These are phyloP conservation scores for Bimuria novae-zelandiae DNA, from an alignment of 2,329 filamentous ascomycete species.

Conservation along the genomic window DNA sequence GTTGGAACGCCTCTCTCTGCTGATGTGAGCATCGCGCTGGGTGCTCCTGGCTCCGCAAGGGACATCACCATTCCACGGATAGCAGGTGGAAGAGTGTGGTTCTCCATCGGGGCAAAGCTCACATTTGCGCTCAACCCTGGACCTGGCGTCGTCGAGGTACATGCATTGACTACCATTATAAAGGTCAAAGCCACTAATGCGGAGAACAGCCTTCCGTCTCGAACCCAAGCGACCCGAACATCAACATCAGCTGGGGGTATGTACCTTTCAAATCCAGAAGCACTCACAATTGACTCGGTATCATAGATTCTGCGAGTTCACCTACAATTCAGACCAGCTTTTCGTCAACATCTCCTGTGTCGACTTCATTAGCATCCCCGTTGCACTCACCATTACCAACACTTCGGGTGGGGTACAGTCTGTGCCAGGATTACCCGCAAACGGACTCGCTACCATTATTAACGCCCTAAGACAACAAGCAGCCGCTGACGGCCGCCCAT, in stretches of 20 bases:
- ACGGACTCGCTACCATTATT: slow-evolving; percentile 63
- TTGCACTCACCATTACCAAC: slow-evolving; percentile 51
- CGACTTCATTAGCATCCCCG: slow-evolving; percentile 67
- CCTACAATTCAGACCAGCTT: slow-evolving; percentile 52
- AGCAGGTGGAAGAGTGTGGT: slow-evolving; percentile 74
- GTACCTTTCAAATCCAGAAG: not conserved
- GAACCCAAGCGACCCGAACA: slow-evolving; percentile 60
- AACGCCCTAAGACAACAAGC: slow-evolving; percentile 61
- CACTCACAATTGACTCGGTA: too few relatives aligned
- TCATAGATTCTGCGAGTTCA: slow-evolving; percentile 54
- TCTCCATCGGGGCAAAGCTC: slow-evolving; percentile 63
- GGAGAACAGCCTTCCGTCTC: slow-evolving; percentile 63
- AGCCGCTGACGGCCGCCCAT: slow-evolving; percentile 58
- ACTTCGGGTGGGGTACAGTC: slow-evolving; percentile 46
- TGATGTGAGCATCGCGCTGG: slow-evolving; percentile 68
- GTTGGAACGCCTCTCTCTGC: slow-evolving; percentile 57
- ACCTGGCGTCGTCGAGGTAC: slow-evolving; percentile 68
- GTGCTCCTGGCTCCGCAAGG: slow-evolving; percentile 62
- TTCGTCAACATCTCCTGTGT: slow-evolving; percentile 69
- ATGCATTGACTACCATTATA: too few relatives aligned
- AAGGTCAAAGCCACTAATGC: not conserved
- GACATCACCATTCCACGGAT: slow-evolving; percentile 70
- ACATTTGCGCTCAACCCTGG: slow-evolving; percentile 73
- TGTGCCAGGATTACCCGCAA: slow-evolving; percentile 61
- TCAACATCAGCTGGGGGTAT: slow-evolving; percentile 46